Conservation (phyloP, 805 yeast genomes). For the Sporopachydermia lactativora region DNA sequence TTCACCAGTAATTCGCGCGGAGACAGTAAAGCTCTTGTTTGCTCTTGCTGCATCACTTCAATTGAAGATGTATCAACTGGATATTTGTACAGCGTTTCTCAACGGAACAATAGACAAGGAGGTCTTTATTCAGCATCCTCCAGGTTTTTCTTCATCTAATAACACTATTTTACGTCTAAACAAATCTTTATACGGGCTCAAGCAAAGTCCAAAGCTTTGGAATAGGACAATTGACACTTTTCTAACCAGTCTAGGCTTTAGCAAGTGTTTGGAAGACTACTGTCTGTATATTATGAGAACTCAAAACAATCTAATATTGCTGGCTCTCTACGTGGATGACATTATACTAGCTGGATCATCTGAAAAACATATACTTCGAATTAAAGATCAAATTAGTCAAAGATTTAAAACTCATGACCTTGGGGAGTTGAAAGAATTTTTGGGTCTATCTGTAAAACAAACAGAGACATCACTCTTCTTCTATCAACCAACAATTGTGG, state of each 20-base stretch:
- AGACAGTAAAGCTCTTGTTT: constrained; percentile 6
- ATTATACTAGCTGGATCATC: constrained; percentile 6
- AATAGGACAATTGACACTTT: constrained; percentile 3
- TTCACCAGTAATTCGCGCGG: constrained; percentile 17
- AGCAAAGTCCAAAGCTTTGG: constrained; percentile 5
- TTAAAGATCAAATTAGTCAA: constrained; percentile 3
- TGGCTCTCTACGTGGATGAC: constrained; percentile 11
- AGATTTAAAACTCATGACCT: constrained; percentile 8
- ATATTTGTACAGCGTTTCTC: constrained; percentile 13
- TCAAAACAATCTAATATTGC: background rate
- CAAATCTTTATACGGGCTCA: constrained; percentile 6
- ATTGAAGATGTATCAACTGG: constrained; percentile 13
- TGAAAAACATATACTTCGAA: background rate
- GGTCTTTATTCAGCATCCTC: constrained; percentile 5
- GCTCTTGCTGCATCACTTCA: constrained; percentile 3
- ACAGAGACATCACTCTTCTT: no score
- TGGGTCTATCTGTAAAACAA: constrained; percentile 7
- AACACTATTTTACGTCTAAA: constrained; percentile 6
- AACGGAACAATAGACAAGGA: constrained; percentile 8
- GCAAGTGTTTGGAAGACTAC: constrained; percentile 3
- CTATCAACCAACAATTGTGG: no score
- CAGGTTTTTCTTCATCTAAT: background rate
- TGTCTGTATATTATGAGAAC: constrained; percentile 5
- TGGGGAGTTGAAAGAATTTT: constrained; percentile 6
- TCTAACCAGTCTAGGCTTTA: no score